These are phyloP conservation scores for Penicillium sp. DNA, from an alignment of 2,329 filamentous ascomycete species.

Conservation along the genomic window DNA sequence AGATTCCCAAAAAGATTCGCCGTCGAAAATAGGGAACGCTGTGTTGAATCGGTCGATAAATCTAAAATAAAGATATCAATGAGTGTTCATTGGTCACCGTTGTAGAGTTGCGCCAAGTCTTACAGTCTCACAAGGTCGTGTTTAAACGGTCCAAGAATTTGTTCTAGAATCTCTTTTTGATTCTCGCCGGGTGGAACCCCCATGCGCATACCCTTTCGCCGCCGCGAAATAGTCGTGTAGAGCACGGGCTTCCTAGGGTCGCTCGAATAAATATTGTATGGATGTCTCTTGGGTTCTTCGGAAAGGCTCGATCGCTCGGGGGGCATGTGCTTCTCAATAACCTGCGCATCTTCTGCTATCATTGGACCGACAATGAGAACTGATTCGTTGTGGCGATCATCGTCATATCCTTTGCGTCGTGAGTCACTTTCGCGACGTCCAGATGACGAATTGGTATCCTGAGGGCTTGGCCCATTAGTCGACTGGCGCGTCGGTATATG, in stretches of 20 bases:
- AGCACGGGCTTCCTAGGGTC: constrained; percentile 48
- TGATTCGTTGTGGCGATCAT: constrained; percentile 43
- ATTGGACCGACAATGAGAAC: constrained; percentile 61
- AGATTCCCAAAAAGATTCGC: constrained; percentile 52
- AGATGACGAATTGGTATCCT: constrained; percentile 23
- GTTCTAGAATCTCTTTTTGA: constrained; percentile 57
- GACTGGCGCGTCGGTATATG: constrained; percentile 18
- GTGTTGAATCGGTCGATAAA: constrained; percentile 58
- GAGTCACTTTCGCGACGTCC: constrained; percentile 31
- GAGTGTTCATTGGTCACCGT: not conserved
- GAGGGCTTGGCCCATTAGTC: constrained; percentile 26
- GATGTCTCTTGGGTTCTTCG: constrained; percentile 43
- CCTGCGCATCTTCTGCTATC: constrained; percentile 59
- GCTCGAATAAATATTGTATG: constrained; percentile 53
- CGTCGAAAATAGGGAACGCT: constrained; percentile 63
- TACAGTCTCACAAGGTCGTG: constrained; percentile 54
- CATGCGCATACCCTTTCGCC: constrained; percentile 47
- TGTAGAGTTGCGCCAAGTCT: constrained; percentile 21
- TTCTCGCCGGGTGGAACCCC: constrained; percentile 49
- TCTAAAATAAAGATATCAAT: constrained; percentile 29
- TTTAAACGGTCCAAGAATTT: constrained; percentile 57
- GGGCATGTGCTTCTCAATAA: constrained; percentile 60
- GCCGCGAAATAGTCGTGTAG: constrained; percentile 51
- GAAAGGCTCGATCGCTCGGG: constrained; percentile 40
- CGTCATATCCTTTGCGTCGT: constrained; percentile 34